Evolutionary conservation across 148 eudicot species (phyloP), one percentile per base, ranked within the genome.

Genomic region (Polygonum maritimum): DNA sequence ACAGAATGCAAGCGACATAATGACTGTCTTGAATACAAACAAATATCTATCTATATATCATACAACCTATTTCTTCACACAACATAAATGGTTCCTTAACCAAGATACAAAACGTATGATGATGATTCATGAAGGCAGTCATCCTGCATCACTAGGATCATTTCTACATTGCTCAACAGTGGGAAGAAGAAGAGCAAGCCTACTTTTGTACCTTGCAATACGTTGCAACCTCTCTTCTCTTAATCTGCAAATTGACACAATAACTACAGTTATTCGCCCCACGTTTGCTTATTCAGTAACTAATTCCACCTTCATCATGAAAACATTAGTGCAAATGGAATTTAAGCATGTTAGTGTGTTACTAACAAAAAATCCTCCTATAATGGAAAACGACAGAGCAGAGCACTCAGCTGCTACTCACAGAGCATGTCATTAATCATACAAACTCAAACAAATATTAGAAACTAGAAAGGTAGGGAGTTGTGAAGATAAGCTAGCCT

Each of bases 181-280:
- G 2, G 93, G 98, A 44, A 93, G 88, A 73, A 92, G 98, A 73
- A 90, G 89, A 75, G 88, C 88, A 54, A 93, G 93, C 83, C 96
- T 89, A 57, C 87, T 81, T 78, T 84, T 93, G 89, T 90, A 90
- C 81, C 98, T 83, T 12, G 86, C 86, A 51, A 93, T 93, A 65
- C 98, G 82, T 48, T 80, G 85, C 45, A 81, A 81, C 76, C 98
- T 82, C 77, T 90, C 90, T 80, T 89, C 96, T 75, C 93, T 88
- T 78, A 92, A 83, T 76, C 97, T 92, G 81, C 80, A 83, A 31
- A 63, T 39, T 67, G 48, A 79, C 40, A 73, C 21, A 49, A 65
- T 3, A 1, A 67, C 41, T 63, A 21, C 65, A 22, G 1, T 57
- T 57, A 57, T 19, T 57, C 12, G 21, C 21, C 63, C 19, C 58